These are phyloP conservation scores for Haplosporangium gracile DNA, from an alignment of 192 early-diverging fungal species.

Conservation along the genomic window DNA sequence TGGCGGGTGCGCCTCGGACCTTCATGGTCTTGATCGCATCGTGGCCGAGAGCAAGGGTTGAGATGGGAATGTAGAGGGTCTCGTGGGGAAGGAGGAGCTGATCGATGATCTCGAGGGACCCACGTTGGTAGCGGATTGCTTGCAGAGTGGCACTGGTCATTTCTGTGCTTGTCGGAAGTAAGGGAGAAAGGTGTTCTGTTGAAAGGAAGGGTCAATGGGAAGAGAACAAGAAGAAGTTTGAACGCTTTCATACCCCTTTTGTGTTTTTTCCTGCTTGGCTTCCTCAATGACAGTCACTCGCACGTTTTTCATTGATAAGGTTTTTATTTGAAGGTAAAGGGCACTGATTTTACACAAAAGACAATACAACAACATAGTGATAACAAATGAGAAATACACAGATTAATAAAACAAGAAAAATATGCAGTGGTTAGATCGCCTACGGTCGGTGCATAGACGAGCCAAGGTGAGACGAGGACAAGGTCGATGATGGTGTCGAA, in stretches of 20 bases:
- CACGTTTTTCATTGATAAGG: neutral
- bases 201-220: neutral
- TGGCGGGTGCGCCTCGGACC: slow-evolving; percentile 93
- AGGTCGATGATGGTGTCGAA: neutral
- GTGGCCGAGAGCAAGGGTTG: slow-evolving; percentile 78
- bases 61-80: slow-evolving; percentile 80
- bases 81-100: slow-evolving; percentile 93
- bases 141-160: slow-evolving; percentile 61
- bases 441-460: slow-evolving; percentile 10
- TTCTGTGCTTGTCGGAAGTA: neutral
- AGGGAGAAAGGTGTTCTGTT: neutral
- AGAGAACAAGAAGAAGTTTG: neutral
- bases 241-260: neutral
- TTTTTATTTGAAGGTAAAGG: neutral
- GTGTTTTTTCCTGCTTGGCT: neutral
- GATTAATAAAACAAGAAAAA: neutral
- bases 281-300: slow-evolving; percentile 14
- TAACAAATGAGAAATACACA: neutral
- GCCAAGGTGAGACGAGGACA: slow-evolving; percentile 3
- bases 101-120: slow-evolving; percentile 83
- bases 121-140: slow-evolving; percentile 67
- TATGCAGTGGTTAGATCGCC: neutral
- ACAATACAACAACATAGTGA: neutral
- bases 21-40: slow-evolving; percentile 95
- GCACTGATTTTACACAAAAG: neutral